Base-by-base conservation (phyloP, 148 eudicot genomes). In the Talinum fruticosum region DNA sequence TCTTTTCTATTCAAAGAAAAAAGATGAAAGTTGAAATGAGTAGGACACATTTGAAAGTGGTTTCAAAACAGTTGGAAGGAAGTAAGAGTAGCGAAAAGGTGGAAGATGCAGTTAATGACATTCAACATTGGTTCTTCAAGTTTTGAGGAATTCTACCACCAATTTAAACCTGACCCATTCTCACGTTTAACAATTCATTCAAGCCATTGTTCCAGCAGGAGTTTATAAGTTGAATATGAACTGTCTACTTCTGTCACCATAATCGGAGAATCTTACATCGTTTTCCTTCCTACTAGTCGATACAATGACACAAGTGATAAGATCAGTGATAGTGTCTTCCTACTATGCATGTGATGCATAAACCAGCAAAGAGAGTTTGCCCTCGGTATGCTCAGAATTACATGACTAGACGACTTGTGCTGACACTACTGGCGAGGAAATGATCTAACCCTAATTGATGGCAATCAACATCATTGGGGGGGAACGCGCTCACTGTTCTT, bases 311-410 rank as follows among this genome's bases (percentile, higher is more conserved):
- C 66, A 28, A 62, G 66, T 29, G 66, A 62, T 14, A 51, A 21
- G 34, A 28, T 62, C 30, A 71, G 64, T 45, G 75, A 61, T 32
- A 51, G 45, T 6, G 13, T 83, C 62, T 64, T 66, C 79, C 45
- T 18, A 78, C 35, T 74, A 69, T 38, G 76, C 51, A 79, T 64
- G 59, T 67, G 72, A 84, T 77, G 81, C 84, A 84, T 62, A 59
- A 75, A 78, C 82, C 75, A 84, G 87, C 91, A 86, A 85, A 76
- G 87, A 85, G 83, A 73, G 70, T 79, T 89, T 89, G 90, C 89
- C 80, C 49, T 66, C 24, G 21, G 75, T 71, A 70, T 53, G 49
- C 15, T 76, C 66, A 13, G 29, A 67, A 59, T 72, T 69, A 83
- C 82, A 82, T 21, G 77, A 82, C 47, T 16, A 67, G 66, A 83